Conservation (phyloP, 495 filamentous ascomycete species). For the Xanthoparmelia taractica region DNA sequence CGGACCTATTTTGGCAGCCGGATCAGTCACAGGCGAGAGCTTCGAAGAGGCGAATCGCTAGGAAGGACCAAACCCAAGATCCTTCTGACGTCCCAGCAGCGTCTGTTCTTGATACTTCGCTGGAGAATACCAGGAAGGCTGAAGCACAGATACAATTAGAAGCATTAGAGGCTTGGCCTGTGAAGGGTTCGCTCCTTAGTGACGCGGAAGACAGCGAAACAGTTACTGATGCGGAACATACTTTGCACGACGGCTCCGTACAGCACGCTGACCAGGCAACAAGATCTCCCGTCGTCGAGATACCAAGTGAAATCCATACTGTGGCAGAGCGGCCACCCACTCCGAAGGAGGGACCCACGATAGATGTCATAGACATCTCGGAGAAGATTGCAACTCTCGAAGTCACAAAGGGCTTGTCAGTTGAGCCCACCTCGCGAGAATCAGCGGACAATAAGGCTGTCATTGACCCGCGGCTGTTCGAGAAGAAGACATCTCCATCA, state of each 20-base stretch:
- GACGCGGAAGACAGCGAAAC: not conserved
- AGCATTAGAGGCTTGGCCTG: not conserved
- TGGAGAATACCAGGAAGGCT: not conserved
- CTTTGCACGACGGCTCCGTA: not conserved
- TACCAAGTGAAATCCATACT: not conserved
- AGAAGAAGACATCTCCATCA: not conserved
- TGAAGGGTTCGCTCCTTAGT: not conserved
- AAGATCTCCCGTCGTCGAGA: not conserved
- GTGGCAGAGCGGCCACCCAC: not conserved
- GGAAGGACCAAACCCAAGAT: not conserved
- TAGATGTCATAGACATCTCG: not conserved
- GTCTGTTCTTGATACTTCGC: not conserved
- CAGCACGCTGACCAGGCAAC: not conserved
- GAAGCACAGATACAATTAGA: not conserved
- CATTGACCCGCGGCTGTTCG: slow-evolving; percentile 11
- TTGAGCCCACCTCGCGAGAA: not conserved
- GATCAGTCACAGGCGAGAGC: slow-evolving; percentile 3
- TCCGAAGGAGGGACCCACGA: not conserved
- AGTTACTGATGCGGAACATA: not conserved
- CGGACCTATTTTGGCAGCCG: slow-evolving; percentile 24
- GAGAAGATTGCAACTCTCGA: not conserved
- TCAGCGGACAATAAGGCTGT: not conserved
- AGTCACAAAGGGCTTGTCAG: not conserved
- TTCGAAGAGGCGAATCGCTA: slow-evolving; percentile 4
- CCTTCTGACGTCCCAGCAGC: not conserved